Base-by-base conservation (phyloP, 2,329 filamentous ascomycete species). In the Pezicula radicicola region DNA sequence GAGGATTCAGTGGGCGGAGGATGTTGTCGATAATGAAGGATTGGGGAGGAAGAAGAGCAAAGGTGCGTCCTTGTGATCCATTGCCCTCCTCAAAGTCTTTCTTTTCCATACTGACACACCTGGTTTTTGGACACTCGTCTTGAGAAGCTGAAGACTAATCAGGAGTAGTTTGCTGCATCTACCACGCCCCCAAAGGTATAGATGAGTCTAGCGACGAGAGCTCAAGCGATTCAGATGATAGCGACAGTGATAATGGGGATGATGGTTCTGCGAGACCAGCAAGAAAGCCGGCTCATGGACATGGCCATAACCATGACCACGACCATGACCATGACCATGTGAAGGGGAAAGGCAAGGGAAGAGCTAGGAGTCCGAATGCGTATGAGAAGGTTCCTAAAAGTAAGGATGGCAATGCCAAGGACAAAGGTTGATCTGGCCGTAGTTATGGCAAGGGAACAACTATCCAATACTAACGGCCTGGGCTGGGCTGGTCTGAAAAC, bases 41-140 rank as follows among this genome's bases (percentile, higher is more conserved):
- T 80, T 97, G 69, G 91, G 91, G 7, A 89, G 89, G 71, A 99
- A 97, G 75, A 93, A 84, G 58, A 96, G 90, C 16, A 99, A 99
- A 83, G 89, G 91, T 93, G 30, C 30, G 30, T 70, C 33, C 70
- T 62, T 48, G 16, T 53, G 16, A 33, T 28, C 33, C 39, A 8
- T 39, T 33, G 16, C 2, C 39, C 16, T 19, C 27, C 47, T 46
- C 25, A 18, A 16, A 27, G 25, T 30, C 15, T n/a, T 12, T 47
- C 21, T 37, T 15, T 9, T 46, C 7, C 16, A 19, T 49, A 12
- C 16, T 45, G 12, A 28, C 21, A 12, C 18, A 30, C n/a, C 9
- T 10, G 13, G 3, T 16, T 6, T 9, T 16, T 21, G 12, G 18
- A 7, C 18, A 8, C 10, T n/a, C 4, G 16, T 35, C 18, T 30